Evolutionary conservation across 176 grass and related monocot species (phyloP), one percentile per base, ranked within the genome.

Genomic region (Typha latifolia): DNA sequence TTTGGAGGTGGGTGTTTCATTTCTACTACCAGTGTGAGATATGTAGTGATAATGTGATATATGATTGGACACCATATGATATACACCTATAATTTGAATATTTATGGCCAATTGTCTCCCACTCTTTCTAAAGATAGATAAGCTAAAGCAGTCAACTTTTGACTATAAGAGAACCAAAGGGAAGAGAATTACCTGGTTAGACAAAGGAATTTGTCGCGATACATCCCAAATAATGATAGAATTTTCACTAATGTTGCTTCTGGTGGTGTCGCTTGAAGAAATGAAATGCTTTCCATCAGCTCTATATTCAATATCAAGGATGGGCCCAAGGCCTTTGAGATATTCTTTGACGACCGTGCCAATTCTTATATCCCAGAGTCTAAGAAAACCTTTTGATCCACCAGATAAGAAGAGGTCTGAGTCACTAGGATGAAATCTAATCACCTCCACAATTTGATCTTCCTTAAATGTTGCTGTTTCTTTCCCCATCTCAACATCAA

Each of bases 201-300:
- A 96, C 66, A 96, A 72, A 84, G 91, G 87, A 77, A 96, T 63
- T 82, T 96, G 82, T 47, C 91, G 87, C 32, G 47, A 5, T 16
- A 77, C 66, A 84, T 96, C 91, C 91, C 87, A 96, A 16, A 96
- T 37, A 37, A 96, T 82, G 71, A 96, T 85, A 81, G 82, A 84
- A 27, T 96, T 91, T 69, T 96, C 91, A 81, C 79, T 85, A 69
- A 96, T 85, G 68, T 82, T 90, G 49, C 84, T 96, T 76, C 59
- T 88, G 12, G 91, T 79, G 67, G 84, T 90, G 88, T 96, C 91
- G 51, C 79, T 91, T 71, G 91, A 96, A 84, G 64, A 84, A 66
- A 96, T 70, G 72, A 96, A 96, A 37, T 91, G 82, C 73, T 74
- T 88, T 49, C 91, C 91, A 79, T 96, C 87, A 73, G 68, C 47